Percentiles rank a stretch among this genome's conserved stretches.
Evolutionary conservation across 2,329 filamentous ascomycete genomes (phyloP).

Genomic region (Xylaria sp.): DNA sequence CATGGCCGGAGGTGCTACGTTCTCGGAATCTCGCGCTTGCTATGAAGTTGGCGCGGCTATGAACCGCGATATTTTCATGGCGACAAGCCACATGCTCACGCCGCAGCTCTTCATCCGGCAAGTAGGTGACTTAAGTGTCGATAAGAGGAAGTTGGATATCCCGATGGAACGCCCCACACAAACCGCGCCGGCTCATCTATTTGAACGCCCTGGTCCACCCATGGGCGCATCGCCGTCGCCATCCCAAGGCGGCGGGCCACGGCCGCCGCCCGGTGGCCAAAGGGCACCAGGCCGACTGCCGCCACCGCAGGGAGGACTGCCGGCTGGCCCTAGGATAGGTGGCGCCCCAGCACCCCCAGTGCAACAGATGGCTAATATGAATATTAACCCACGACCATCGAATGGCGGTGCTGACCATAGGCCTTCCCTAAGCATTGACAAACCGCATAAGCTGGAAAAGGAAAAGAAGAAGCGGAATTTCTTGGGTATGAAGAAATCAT

Average conservation of each 20-base stretch:
- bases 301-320: conserved; percentile 42
- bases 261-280: conserved; percentile 38
- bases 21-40: conserved; percentile 85
- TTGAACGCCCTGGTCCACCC: conserved; percentile 68
- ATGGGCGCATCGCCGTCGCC: conserved; percentile 40
- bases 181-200: conserved; percentile 84
- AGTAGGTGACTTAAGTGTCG: conserved; percentile 76
- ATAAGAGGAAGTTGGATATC: conserved; percentile 77
- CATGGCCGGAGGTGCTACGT: conserved; percentile 93
- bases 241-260: conserved; percentile 35
- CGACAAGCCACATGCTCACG: conserved; percentile 90
- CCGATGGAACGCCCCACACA: conserved; percentile 80
- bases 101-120: conserved; percentile 84
- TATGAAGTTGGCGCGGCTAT: conserved; percentile 80
- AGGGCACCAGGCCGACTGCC: conserved; percentile 40
- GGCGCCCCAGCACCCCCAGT: conserved; percentile 52
- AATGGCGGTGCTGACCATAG: conserved; percentile 33
- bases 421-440: conserved; percentile 39
- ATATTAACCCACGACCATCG: conserved; percentile 46
- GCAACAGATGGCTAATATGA: conserved; percentile 62
- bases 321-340: conserved; percentile 41
- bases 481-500: conserved; percentile 62
- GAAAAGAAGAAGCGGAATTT: conserved; percentile 67
- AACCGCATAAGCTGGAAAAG: conserved; percentile 57
- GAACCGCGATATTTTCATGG: conserved; percentile 83